Percentiles rank a stretch among this genome's conserved stretches.
phyloP scores from a whole-genome alignment of 257 asterid species.

The Fraxinus cuspidata region DNA sequence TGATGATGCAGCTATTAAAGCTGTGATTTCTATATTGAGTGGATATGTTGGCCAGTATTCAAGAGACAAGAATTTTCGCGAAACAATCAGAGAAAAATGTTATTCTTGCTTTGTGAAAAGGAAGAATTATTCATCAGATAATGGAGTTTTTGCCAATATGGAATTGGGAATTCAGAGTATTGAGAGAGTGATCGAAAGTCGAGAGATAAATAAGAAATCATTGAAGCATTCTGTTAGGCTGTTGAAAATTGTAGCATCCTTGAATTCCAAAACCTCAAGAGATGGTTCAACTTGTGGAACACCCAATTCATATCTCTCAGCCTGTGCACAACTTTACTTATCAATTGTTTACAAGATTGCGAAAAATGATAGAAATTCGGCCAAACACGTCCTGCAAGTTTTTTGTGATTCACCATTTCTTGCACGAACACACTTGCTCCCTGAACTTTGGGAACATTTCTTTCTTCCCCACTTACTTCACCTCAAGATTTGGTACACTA shows the following conservation, averaged over 20 bases:
- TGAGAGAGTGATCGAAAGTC: constrained; percentile 49
- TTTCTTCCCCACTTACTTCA: constrained; percentile 90
- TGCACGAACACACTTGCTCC: constrained; percentile 70
- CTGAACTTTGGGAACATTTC: constrained; percentile 78
- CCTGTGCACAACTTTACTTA: constrained; percentile 69
- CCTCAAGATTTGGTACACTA: constrained; percentile 70
- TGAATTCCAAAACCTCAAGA: constrained; percentile 28
- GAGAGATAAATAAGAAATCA: constrained; percentile 43
- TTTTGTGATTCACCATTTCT: constrained; percentile 62
- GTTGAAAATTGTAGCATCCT: constrained; percentile 46
- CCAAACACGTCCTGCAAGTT: constrained; percentile 59
- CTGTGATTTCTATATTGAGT: constrained; percentile 61
- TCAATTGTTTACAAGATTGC: constrained; percentile 61
- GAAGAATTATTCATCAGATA: constrained; percentile 26
- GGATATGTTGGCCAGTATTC: constrained; percentile 58
- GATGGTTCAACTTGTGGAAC: constrained; percentile 31
- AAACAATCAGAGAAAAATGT: constrained; percentile 46
- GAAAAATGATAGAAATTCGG: constrained; percentile 57
- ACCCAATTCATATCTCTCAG: constrained; percentile 45
- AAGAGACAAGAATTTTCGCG: constrained; percentile 46
- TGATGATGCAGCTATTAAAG: constrained; percentile 64
- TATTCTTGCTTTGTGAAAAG: constrained; percentile 40
- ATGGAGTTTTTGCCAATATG: constrained; percentile 38
- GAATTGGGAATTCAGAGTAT: constrained; percentile 55
- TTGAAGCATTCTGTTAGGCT: constrained; percentile 50